A percentile compares a stretch with the other conserved stretches of the same genome.
These are phyloP conservation scores for Rhizopogon vesiculosus DNA, from an alignment of 768 basidiomycete species.

Conservation along the genomic window DNA sequence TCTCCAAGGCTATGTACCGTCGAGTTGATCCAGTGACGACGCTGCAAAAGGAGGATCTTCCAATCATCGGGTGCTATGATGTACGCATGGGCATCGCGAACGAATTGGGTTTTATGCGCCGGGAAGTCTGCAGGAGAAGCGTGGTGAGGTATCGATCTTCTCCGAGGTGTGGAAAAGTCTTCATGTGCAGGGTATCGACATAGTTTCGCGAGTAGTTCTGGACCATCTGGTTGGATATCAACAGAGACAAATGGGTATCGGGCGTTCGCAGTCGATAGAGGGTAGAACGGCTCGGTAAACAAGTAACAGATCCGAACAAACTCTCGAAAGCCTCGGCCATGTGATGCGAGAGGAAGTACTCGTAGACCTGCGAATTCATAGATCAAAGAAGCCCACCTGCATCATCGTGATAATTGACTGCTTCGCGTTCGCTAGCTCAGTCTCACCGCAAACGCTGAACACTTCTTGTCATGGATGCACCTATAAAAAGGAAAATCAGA, in stretches of 20 bases:
- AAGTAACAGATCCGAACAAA: constrained; percentile 96
- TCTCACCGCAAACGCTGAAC: constrained; percentile 95
- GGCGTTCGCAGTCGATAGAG: constrained; percentile 92
- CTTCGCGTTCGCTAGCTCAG: constrained; percentile 86
- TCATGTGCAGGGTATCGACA: constrained; percentile 97
- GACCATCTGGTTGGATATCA: constrained; percentile 88
- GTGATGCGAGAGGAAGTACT: constrained; percentile 99
- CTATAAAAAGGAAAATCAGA: constrained; percentile 33
- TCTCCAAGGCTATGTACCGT: constrained; percentile 97
- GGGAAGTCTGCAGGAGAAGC: constrained; percentile 93
- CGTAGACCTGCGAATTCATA: constrained; percentile 65
- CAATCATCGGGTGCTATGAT: constrained; percentile 96
- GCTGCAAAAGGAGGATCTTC: constrained; percentile 89
- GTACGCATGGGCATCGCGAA: constrained; percentile 89
- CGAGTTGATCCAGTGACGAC: constrained; percentile 99
- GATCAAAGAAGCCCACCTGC: constrained; percentile 45
- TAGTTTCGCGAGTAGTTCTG: constrained; percentile 93
- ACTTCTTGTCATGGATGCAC: constrained; percentile 97
- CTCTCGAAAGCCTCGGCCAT: constrained; percentile 98
- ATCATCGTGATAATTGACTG: constrained; percentile 97
- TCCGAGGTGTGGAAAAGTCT: constrained; percentile 94
- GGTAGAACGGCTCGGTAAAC: constrained; percentile 98
- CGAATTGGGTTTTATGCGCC: constrained; percentile 89
- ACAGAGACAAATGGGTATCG: constrained; percentile 91
- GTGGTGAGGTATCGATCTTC: constrained; percentile 99